Conservation (phyloP, 371 early-diverging fungal genomes). For the Syncephalastrum monosporum region DNA sequence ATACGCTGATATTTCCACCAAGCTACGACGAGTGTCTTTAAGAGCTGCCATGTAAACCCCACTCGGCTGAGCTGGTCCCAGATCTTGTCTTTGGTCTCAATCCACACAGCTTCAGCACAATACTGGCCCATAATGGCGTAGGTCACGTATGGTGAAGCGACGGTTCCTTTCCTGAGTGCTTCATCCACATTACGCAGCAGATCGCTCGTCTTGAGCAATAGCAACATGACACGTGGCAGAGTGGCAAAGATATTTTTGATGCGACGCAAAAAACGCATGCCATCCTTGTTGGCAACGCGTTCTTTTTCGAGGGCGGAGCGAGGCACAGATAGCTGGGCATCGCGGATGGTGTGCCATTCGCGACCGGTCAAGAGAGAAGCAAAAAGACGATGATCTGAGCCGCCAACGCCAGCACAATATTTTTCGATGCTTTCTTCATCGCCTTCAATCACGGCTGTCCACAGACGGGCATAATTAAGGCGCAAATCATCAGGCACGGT, state of each 20-base stretch:
- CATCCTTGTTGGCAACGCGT: constrained; percentile 28
- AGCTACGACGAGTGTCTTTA: constrained; percentile 6
- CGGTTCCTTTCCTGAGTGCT: constrained; percentile 29
- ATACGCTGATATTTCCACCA: constrained; percentile 11
- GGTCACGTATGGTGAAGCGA: constrained; percentile 41
- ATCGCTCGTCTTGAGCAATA: constrained; percentile 92
- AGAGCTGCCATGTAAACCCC: constrained; percentile 10
- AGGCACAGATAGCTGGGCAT: constrained; percentile 28
- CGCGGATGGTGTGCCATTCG: constrained; percentile 69
- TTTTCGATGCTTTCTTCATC: constrained; percentile 68
- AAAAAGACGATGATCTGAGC: constrained; percentile 82
- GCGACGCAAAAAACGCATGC: constrained; percentile 64
- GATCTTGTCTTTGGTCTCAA: constrained; percentile 24
- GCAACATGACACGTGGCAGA: constrained; percentile 78
- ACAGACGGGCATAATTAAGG: constrained; percentile 83
- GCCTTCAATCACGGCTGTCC: constrained; percentile 81
- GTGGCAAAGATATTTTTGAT: constrained; percentile 79
- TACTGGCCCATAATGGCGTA: constrained; percentile 59
- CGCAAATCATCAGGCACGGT: constrained; percentile 68
- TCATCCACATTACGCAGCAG: constrained; percentile 69
- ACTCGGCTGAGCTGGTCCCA: background rate
- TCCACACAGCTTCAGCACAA: constrained; percentile 58
- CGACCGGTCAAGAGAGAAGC: constrained; percentile 86
- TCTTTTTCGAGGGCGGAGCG: constrained; percentile 52
- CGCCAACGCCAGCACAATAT: constrained; percentile 60